Conservation (phyloP, 2,329 filamentous ascomycete species). For the Alternaria dauci region DNA sequence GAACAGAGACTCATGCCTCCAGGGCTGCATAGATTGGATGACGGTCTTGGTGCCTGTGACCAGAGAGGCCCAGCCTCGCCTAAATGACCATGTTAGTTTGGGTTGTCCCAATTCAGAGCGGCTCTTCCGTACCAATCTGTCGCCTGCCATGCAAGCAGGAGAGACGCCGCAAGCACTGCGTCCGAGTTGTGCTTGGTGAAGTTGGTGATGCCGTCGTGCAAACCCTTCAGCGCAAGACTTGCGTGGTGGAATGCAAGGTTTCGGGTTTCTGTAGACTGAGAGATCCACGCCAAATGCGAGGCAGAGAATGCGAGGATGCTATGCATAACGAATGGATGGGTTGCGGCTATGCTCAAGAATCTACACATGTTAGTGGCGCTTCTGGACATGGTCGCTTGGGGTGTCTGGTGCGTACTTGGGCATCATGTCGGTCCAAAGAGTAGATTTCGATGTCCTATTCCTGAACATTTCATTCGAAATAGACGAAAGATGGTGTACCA, state of each 20-base stretch:
- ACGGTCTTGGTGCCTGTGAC: slow-evolving; percentile 93
- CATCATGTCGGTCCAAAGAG: slow-evolving; percentile 91
- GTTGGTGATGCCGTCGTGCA: slow-evolving; percentile 84
- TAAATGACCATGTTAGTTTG: slow-evolving; percentile 49
- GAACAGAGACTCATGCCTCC: slow-evolving; percentile 90
- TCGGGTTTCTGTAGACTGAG: slow-evolving; percentile 82
- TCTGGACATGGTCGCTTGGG: slow-evolving; percentile 19
- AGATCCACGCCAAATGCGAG: slow-evolving; percentile 89
- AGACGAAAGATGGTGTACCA: slow-evolving; percentile 89
- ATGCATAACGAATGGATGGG: slow-evolving; percentile 91
- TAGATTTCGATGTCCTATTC: slow-evolving; percentile 82
- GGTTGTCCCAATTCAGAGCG: not conserved
- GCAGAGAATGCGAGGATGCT: slow-evolving; percentile 93
- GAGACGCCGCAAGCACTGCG: slow-evolving; percentile 87
- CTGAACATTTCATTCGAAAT: slow-evolving; percentile 83
- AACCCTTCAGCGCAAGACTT: slow-evolving; percentile 82
- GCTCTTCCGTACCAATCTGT: slow-evolving; percentile 82
- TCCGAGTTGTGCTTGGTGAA: slow-evolving; percentile 91
- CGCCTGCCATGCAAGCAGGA: slow-evolving; percentile 94
- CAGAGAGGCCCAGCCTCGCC: slow-evolving; percentile 90
- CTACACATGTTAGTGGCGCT: slow-evolving; percentile 57
- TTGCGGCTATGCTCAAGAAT: slow-evolving; percentile 82
- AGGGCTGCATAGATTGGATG: slow-evolving; percentile 87
- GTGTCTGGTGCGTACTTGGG: slow-evolving; percentile 73
- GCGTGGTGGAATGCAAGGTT: slow-evolving; percentile 91